Evolutionary conservation across 495 filamentous ascomycete species (phyloP), one percentile per base, ranked within the genome.

Genomic region (Trichoderma erinaceum): DNA sequence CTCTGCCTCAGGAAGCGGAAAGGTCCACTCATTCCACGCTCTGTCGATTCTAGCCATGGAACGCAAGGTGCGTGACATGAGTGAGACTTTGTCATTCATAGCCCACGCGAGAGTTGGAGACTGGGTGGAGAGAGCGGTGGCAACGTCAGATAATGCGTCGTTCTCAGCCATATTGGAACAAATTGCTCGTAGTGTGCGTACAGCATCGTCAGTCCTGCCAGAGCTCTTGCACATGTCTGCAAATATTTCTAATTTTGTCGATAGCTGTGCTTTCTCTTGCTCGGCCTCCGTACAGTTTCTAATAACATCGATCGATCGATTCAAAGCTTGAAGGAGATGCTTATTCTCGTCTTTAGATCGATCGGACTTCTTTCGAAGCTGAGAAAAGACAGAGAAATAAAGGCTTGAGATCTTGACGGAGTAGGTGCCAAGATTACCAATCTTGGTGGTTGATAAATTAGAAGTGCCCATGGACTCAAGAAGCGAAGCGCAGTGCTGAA

Each of bases 351-450:
- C 80, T 63, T 81, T 81, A 1, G 75, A 69, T 43, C 77, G 74
- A 8, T 68, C 70, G 0, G 74, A 41, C 41, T 78, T 75, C 63
- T 79, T 75, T 38, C 75, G 74, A 44, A 84, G 73, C 13, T 69
- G 67, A 8, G 78, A 70, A 70, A 79, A 83, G 27, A 88, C 84
- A 25, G 87, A 81, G 81, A 90, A 95, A 73, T 92, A 93, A 18
- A 92, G 79, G 74, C 93, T 92, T 0, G 92, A 95, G 38, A 96
- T 80, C 73, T 88, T 84, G 32, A 87, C 80, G 64, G 85, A 74
- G 76, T 83, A 82, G 21, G 77, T 79, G 21, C 72, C 66, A 12
- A 75, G 72, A 4, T 76, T 68, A n/a, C 76, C 76, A 8, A 68
- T 67, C 15, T 73, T 74, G 35, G 69, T 69, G 21, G 80, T 74